A percentile compares a stretch with the other conserved stretches of the same genome.
phyloP scores from a whole-genome alignment of 768 basidiomycete species.

The Trametes cingulata region DNA sequence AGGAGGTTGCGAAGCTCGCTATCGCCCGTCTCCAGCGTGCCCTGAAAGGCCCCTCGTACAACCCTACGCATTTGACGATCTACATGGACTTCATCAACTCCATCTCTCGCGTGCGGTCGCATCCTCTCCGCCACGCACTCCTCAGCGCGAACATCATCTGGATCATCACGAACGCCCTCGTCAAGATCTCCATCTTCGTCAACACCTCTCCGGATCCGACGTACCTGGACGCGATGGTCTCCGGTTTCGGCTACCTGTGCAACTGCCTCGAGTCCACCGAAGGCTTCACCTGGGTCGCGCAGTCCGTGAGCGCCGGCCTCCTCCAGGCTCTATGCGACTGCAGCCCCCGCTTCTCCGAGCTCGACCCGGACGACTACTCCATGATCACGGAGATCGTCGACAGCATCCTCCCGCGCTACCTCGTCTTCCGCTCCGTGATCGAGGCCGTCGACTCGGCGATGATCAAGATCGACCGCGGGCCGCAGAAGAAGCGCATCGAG shows the following conservation, averaged over 20 bases:
- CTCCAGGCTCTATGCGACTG: constrained; percentile 34
- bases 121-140: constrained; percentile 36
- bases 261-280: constrained; percentile 41
- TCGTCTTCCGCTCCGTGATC: constrained; percentile 42
- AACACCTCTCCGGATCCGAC: constrained; percentile 17
- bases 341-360: constrained; percentile 29
- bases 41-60: constrained; percentile 23
- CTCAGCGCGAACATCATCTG: constrained; percentile 35
- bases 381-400: constrained; percentile 33
- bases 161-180: constrained; percentile 34
- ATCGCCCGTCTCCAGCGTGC: constrained; percentile 32
- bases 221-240: constrained; percentile 31
- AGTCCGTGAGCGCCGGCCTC: constrained; percentile 36
- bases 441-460: constrained; percentile 35
- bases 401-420: constrained; percentile 35
- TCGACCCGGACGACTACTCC: constrained; percentile 34
- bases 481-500: constrained; percentile 24
- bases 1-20: constrained; percentile 32
- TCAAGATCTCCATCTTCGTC: constrained; percentile 30
- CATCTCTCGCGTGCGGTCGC: constrained; percentile 31
- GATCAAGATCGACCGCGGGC: constrained; percentile 20
- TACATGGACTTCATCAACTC: constrained; percentile 37
- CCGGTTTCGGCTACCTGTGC: constrained; percentile 34
- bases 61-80: constrained; percentile 26
- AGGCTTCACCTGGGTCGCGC: constrained; percentile 40